These are phyloP conservation scores for Agaricales sp. DNA, from an alignment of 1,284 basidiomycete genomes.

Conservation along the genomic window DNA sequence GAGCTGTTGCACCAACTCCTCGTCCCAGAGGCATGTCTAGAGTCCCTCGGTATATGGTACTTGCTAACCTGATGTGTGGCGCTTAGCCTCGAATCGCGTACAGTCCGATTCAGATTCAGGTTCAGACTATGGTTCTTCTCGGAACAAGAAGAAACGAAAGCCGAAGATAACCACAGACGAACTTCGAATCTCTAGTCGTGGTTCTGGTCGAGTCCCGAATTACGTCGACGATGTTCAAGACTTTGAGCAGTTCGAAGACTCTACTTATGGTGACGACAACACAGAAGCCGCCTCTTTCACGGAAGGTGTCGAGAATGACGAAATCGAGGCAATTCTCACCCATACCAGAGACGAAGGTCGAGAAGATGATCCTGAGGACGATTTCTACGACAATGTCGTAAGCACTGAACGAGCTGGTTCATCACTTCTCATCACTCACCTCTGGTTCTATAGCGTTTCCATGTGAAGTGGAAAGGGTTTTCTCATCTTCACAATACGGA, in stretches of 20 bases:
- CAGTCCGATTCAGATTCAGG: conserved; percentile 66
- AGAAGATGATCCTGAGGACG: conserved; percentile 65
- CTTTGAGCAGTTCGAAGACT: conserved; percentile 68
- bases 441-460: conserved; percentile 59
- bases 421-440: background rate
- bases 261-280: conserved; percentile 29
- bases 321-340: conserved; percentile 81
- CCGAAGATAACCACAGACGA: conserved; percentile 48
- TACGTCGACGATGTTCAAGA: conserved; percentile 81
- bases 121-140: conserved; percentile 73
- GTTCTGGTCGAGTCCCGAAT: conserved; percentile 66
- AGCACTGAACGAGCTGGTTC: conserved; percentile 17
- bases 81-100: conserved; percentile 35
- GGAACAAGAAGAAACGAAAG: conserved; percentile 82
- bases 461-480: conserved; percentile 94
- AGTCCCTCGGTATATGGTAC: conserved; percentile 8
- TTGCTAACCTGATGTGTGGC: conserved; percentile 12
- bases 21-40: conserved; percentile 47
- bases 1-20: conserved; percentile 28
- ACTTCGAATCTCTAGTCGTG: conserved; percentile 73
- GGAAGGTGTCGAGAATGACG: conserved; percentile 66
- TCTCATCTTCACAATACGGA: conserved; percentile 96
- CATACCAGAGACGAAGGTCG: conserved; percentile 77
- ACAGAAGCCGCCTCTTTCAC: conserved; percentile 40
- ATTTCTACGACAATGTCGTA: conserved; percentile 82